A percentile compares a stretch with the other conserved stretches of the same genome.
Evolutionary conservation across 2,329 filamentous ascomycete species (phyloP).

Genomic region (Thelonectria rubi): DNA sequence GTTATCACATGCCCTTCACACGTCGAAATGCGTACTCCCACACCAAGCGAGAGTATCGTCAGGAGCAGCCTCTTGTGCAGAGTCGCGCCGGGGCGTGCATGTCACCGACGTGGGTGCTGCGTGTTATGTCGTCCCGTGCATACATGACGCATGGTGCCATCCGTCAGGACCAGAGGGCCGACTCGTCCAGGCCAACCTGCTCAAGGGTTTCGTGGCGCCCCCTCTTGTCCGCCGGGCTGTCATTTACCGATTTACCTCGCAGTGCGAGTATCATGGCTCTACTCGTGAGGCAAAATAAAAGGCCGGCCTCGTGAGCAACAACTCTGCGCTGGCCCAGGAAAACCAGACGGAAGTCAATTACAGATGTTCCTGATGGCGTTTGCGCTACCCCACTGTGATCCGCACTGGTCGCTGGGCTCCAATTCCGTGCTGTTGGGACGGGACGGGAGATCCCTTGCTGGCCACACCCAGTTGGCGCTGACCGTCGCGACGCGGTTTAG

Average conservation of each 20-base stretch:
- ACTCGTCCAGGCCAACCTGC: not conserved
- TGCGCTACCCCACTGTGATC: not conserved
- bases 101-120: conserved; percentile 20
- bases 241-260: no score
- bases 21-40: conserved; percentile 15
- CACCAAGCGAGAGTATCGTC: conserved; percentile 17
- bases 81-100: conserved; percentile 29
- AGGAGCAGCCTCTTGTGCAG: conserved; percentile 11
- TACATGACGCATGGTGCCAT: conserved; percentile 38
- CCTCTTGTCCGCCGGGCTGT: no score
- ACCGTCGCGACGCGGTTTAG: no score
- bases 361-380: not conserved
- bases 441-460: not conserved
- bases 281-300: not conserved
- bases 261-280: not conserved
- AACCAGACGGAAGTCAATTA: not conserved
- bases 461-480: not conserved
- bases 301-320: not conserved
- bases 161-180: conserved; percentile 17
- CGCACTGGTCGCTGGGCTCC: not conserved
- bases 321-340: not conserved
- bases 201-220: conserved; percentile 26
- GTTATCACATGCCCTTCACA: conserved; percentile 16
- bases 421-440: not conserved
- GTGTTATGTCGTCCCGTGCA: conserved; percentile 27